Evolutionary conservation across 345 rosid species (phyloP), one percentile per base, ranked within the genome.

Genomic region (Balakata baccata): DNA sequence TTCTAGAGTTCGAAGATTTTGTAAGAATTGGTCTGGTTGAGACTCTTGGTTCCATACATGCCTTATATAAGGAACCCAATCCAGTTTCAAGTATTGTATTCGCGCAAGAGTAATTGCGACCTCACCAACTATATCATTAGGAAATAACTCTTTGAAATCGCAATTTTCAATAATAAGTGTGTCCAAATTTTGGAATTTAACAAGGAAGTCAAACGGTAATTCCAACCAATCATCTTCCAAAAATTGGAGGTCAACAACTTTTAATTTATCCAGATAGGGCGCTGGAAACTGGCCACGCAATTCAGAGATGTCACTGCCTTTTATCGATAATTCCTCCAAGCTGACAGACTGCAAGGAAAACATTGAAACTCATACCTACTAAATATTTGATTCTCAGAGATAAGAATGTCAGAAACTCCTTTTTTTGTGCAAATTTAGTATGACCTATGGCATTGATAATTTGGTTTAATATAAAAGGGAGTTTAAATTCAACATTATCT

Each of bases 291-390:
- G 14, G n/a, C 5, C 10, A 25, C 38, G 12, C 17, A 79, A 6
- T 52, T 56, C 56, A 0, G 0, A 11, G 3, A 54, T 39, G 34
- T 74, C 69, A 4, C 66, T 38, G 16, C 50, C 47, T 10, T 2
- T 20, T 17, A 80, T 17, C 7, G 22, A 3, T 20, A 80, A 0
- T 5, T 68, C 41, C 51, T 77, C 73, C 68, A 83, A 60, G 62
- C 20, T 65, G 47, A 34, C 46, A 11, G 41, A 72, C 83, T 83
- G n/a, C n/a, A n/a, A n/a, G 76, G 2, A 29, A 58, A 58, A n/a
- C 5, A 43, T 43, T 6, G 8, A 43, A 43, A 43, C 5, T 41
- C 3, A 41, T 3, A 3, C 45, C 3, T 6, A 41, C 8, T 43
- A 43, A 43, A 43, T 0, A 4, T 43, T 6, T 4, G 2, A 43